These are phyloP conservation scores for Aspergillus intermedius DNA, from an alignment of 2,329 filamentous ascomycete species.

Conservation along the genomic window DNA sequence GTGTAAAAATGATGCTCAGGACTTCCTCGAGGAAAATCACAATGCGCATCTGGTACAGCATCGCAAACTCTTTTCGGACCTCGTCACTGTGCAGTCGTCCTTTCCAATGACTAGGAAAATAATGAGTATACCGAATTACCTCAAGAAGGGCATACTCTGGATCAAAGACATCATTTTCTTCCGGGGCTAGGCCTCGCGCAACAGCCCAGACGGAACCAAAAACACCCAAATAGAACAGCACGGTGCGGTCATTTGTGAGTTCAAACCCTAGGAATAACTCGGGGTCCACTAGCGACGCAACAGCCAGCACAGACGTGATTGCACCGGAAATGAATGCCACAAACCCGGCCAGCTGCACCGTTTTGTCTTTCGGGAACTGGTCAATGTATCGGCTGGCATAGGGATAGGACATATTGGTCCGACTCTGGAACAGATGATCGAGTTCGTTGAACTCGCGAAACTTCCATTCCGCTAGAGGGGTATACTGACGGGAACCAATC, in stretches of 20 bases:
- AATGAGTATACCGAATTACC: constrained; percentile 89
- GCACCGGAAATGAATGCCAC: constrained; percentile 83
- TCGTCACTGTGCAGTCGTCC: constrained; percentile 87
- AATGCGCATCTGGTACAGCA: constrained; percentile 85
- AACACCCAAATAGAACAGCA: constrained; percentile 81
- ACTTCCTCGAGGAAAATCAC: constrained; percentile 90
- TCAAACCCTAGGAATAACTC: constrained; percentile 90
- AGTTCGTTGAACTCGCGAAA: constrained; percentile 98
- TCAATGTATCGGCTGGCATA: constrained; percentile 89
- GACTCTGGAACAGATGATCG: constrained; percentile 81
- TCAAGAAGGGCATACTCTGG: constrained; percentile 82
- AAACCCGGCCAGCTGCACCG: constrained; percentile 74
- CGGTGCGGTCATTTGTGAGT: constrained; percentile 79
- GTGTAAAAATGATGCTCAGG: constrained; percentile 84
- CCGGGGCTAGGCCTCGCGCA: constrained; percentile 74
- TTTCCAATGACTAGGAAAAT: constrained; percentile 83
- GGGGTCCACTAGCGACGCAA: constrained; percentile 80
- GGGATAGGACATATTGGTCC: constrained; percentile 89
- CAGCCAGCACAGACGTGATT: constrained; percentile 73
- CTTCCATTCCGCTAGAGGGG: constrained; percentile 92
- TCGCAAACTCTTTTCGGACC: constrained; percentile 81
- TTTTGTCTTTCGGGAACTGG: constrained; percentile 94
- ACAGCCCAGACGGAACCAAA: constrained; percentile 78
- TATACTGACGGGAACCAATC: constrained; percentile 83
- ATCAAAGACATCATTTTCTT: constrained; percentile 84